These are phyloP conservation scores for Salix dunnii DNA, from an alignment of 345 rosid species.

Conservation along the genomic window DNA sequence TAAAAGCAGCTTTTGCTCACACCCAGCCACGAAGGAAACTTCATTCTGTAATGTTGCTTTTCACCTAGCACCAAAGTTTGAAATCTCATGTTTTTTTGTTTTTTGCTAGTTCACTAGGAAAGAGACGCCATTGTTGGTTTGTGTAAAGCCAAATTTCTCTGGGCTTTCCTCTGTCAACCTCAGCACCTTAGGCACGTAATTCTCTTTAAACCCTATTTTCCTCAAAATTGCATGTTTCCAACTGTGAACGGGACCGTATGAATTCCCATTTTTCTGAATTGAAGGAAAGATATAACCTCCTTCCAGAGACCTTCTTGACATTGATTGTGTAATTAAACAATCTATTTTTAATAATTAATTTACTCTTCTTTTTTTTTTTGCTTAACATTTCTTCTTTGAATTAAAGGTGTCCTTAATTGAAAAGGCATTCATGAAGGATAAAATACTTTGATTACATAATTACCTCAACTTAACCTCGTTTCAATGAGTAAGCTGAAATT, in stretches of 20 bases:
- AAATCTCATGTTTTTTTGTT: not conserved
- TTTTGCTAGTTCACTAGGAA: conserved; percentile 5
- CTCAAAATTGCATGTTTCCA: not conserved
- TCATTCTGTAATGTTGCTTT: conserved; percentile 7
- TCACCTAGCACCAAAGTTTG: not conserved
- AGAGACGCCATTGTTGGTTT: conserved; percentile 18
- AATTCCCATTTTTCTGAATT: conserved; percentile 9
- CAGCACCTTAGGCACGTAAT: conserved; percentile 6
- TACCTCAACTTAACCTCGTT: no score
- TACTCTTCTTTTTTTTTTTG: no score
- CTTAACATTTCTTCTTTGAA: no score
- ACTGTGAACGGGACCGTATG: conserved; percentile 8
- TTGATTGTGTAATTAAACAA: no score
- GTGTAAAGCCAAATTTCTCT: conserved; percentile 9
- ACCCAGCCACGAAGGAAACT: conserved; percentile 5
- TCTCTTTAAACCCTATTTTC: not conserved
- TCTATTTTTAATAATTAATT: no score
- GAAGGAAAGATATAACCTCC: not conserved
- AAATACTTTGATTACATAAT: no score
- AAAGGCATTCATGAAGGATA: no score
- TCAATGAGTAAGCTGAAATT: no score
- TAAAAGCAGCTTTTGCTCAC: conserved; percentile 9
- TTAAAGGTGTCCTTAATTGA: no score
- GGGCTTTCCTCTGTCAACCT: conserved; percentile 29
- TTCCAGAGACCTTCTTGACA: not conserved